Evolutionary conservation across 2,329 filamentous ascomycete species (phyloP), one percentile per base, ranked within the genome.

Genomic region (Aspergillus proliferans): DNA sequence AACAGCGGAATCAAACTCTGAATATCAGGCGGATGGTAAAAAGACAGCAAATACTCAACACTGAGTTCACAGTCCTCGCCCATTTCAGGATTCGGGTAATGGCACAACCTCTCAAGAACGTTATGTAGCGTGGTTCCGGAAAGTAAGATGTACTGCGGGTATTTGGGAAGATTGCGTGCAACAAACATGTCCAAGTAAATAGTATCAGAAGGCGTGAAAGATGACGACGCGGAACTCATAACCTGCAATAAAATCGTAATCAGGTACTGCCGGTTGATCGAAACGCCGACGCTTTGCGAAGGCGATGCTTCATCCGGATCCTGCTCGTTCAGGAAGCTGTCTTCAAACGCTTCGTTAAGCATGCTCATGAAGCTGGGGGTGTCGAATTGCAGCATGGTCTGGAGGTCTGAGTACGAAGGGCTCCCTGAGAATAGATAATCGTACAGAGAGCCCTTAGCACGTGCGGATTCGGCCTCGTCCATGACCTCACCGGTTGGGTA

Each of bases 101-200:
- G 81, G 72, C 93, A 98, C 4, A 98, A 77, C 2, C 90, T 86
- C 34, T 82, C 76, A 22, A 98, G 77, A 8, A 96, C 85, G 51
- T 84, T 84, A 51, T 90, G 88, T 1, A 98, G 76, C 1, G 87
- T 86, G 2, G 88, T 90, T 15, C 91, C 93, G 0, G 92, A 87
- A 43, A 98, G 82, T 9, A 97, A 80, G 45, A 98, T 84, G 62
- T 96, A 96, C 65, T 97, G 92, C 1, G 91, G 90, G 62, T 95
- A 98, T 67, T 98, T 98, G 3, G 94, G 88, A 45, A 98, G 73
- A 64, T 95, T 98, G 48, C 93, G 84, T 15, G 93, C 92, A 64
- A 98, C 87, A 63, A 98, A 98, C 90, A 98, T 98, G 69, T 98
- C 90, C 41, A 98, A 80, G 68, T 95, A 98, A 48, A 98, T 88